Evolutionary conservation across 345 rosid genomes (phyloP).

Genomic region (Ceriops zippeliana): DNA sequence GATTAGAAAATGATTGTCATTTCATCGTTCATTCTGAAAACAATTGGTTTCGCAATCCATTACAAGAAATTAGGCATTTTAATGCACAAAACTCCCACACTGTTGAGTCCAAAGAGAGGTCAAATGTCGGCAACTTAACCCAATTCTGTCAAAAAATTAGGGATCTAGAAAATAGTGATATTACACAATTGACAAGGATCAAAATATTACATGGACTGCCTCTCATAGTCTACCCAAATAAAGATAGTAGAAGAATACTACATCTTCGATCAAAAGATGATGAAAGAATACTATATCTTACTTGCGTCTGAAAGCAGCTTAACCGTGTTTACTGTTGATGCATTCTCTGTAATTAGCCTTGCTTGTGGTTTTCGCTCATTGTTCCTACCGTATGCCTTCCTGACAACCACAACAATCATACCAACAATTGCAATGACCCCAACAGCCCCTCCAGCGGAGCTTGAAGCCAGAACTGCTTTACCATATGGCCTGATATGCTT

Average conservation of each 20-base stretch:
- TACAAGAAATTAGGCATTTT: too few species aligned
- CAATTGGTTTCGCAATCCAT: too few species aligned
- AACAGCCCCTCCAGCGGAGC: constrained; percentile 40
- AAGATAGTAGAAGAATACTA: neutral
- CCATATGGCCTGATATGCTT: constrained; percentile 18
- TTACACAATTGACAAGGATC: too few species aligned
- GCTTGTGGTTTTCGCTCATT: constrained; percentile 18
- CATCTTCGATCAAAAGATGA: neutral
- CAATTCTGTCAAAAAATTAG: too few species aligned
- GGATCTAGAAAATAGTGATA: too few species aligned
- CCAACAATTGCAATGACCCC: constrained; percentile 36
- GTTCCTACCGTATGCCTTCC: constrained; percentile 15
- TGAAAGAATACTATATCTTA: constrained; percentile 21
- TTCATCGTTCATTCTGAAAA: too few species aligned
- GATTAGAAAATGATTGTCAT: too few species aligned
- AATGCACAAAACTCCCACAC: too few species aligned
- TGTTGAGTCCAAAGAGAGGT: too few species aligned
- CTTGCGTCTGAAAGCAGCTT: constrained; percentile 68
- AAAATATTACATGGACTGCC: too few species aligned
- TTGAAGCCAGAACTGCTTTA: constrained; percentile 35
- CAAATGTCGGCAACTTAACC: too few species aligned
- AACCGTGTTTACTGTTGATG: constrained; percentile 30
- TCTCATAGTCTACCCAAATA: too few species aligned
- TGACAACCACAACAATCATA: constrained; percentile 27
- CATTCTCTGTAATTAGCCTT: constrained; percentile 33